Evolutionary conservation across 768 basidiomycete species (phyloP).

Genomic region (Termitomyces bulborhizus): DNA sequence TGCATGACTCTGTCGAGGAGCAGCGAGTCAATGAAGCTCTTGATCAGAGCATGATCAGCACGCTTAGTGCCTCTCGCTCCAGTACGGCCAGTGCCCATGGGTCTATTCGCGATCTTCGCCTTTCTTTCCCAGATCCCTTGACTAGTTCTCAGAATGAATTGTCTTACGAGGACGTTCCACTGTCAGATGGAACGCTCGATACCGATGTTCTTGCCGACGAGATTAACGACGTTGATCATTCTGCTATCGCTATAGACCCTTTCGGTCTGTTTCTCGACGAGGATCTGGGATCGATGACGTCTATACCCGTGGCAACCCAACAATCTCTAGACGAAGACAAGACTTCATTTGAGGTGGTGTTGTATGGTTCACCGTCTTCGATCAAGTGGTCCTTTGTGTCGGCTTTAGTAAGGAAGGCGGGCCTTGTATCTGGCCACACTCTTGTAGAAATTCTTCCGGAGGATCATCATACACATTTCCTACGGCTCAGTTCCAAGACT

Average conservation of each 20-base stretch:
- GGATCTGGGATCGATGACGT: slow-evolving; percentile 28
- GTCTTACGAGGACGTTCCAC: slow-evolving; percentile 49
- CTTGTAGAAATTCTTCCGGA: slow-evolving; percentile 19
- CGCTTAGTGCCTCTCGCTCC: slow-evolving; percentile 68
- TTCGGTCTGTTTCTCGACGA: slow-evolving; percentile 16
- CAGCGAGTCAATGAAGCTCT: slow-evolving; percentile 66
- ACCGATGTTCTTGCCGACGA: slow-evolving; percentile 19
- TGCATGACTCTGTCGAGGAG: slow-evolving; percentile 52
- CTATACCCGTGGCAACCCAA: slow-evolving; percentile 30
- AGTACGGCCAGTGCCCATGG: slow-evolving; percentile 50
- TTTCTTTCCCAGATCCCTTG: slow-evolving; percentile 82
- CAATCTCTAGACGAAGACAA: slow-evolving; percentile 20
- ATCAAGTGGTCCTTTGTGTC: slow-evolving; percentile 60
- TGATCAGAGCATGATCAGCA: slow-evolving; percentile 80
- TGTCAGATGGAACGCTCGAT: slow-evolving; percentile 26
- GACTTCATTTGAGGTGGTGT: slow-evolving; percentile 50
- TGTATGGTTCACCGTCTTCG: slow-evolving; percentile 59
- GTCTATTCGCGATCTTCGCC: slow-evolving; percentile 66
- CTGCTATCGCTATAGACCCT: slow-evolving; percentile 8
- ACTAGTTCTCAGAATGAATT: slow-evolving; percentile 63
- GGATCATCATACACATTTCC: slow-evolving; percentile 19
- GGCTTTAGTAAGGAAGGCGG: slow-evolving; percentile 51
- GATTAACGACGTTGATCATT: slow-evolving; percentile 14
- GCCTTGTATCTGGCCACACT: slow-evolving; percentile 30
- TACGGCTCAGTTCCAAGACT: slow-evolving; percentile 22